These are phyloP conservation scores for Gorgonomyces haynaldii DNA, from an alignment of 192 early-diverging fungal species.

Conservation along the genomic window DNA sequence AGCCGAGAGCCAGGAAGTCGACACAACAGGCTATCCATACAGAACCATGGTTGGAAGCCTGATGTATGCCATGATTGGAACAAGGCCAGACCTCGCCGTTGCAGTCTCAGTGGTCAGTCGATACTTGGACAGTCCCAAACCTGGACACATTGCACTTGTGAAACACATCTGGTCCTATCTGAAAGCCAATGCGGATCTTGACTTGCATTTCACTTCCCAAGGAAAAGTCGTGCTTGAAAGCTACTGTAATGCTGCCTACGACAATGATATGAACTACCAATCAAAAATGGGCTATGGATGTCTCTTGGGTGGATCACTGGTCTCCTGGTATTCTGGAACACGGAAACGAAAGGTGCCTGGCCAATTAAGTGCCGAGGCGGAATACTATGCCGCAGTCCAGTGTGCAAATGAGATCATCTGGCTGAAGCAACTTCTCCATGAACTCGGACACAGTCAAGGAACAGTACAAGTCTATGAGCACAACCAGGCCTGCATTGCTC, in stretches of 20 bases:
- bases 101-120: too few species aligned
- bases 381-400: conserved; percentile 2
- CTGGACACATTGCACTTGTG: too few species aligned
- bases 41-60: too few species aligned
- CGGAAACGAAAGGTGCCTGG: neutral
- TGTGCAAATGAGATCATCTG: conserved; percentile 1
- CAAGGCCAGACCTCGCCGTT: too few species aligned
- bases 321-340: neutral
- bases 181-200: too few species aligned
- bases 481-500: conserved; percentile 6
- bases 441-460: neutral
- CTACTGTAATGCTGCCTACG: neutral
- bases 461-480: neutral
- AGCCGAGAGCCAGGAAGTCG: too few species aligned
- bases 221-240: too few species aligned
- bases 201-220: too few species aligned
- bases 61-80: too few species aligned
- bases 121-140: too few species aligned
- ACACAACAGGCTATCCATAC: too few species aligned
- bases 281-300: neutral
- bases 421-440: neutral
- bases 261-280: neutral
- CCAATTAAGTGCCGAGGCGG: neutral
- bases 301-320: neutral
- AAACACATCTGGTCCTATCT: too few species aligned